Evolutionary conservation across 2,329 filamentous ascomycete species (phyloP).

Genomic region (Tolypocladium ophioglossoides): DNA sequence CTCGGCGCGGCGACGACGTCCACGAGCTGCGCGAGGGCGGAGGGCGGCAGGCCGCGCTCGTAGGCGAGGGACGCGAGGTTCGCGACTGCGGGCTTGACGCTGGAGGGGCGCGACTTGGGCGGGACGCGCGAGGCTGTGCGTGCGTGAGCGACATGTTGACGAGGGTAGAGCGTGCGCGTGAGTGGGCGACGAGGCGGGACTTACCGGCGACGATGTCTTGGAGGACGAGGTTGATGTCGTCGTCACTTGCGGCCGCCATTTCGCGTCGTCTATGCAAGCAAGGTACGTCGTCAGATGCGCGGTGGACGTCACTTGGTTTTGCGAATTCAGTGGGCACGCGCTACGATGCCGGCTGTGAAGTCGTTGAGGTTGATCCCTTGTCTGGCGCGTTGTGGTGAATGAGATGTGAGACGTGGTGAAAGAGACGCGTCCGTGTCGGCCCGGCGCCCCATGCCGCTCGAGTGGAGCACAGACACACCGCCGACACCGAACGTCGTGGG

Average conservation of each 20-base stretch:
- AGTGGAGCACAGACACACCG: background rate
- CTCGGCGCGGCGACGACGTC: slow-evolving; percentile 56
- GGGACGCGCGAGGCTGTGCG: slow-evolving; percentile 45
- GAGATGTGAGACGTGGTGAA: too few species aligned
- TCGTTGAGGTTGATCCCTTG: too few species aligned
- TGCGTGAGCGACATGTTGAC: background rate
- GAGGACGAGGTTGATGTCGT: slow-evolving; percentile 23
- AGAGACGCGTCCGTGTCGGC: background rate
- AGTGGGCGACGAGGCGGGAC: background rate
- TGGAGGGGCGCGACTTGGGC: slow-evolving; percentile 53
- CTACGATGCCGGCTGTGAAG: background rate
- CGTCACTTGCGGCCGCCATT: slow-evolving; percentile 16
- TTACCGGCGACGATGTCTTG: slow-evolving; percentile 24
- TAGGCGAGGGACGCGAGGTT: slow-evolving; percentile 52
- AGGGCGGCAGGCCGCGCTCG: slow-evolving; percentile 53
- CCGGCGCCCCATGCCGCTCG: background rate
- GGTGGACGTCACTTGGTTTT: background rate
- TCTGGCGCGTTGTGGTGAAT: background rate
- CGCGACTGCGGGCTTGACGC: slow-evolving; percentile 54
- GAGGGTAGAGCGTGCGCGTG: background rate
- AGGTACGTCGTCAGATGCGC: background rate
- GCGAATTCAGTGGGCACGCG: background rate
- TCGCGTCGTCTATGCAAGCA: background rate
- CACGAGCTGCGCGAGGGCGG: slow-evolving; percentile 51
- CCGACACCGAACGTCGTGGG: background rate